Evolutionary conservation across 1,284 basidiomycete species (phyloP), one percentile per base, ranked within the genome.

Genomic region (Pholiota adiposa): DNA sequence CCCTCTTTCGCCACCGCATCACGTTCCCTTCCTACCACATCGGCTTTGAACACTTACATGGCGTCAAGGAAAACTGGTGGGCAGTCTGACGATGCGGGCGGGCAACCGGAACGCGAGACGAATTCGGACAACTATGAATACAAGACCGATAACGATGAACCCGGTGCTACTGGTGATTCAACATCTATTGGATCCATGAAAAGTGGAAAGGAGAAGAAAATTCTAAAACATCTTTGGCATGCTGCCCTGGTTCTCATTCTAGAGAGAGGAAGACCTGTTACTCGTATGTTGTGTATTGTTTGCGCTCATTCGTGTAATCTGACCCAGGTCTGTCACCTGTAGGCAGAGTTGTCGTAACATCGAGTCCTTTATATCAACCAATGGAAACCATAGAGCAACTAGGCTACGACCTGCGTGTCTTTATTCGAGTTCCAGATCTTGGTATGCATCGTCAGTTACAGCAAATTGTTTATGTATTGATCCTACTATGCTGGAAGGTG

Each of bases 301-400:
- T 19, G 6, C 21, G 8, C 7, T 55, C 5, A 49, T 4, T 18
- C 19, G 2, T 21, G 4, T 25, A 25, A 31, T 12, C n/a, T 44
- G 3, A 36, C 14, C 6, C 1, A 38, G 14, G 21, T 12, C 31
- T 41, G n/a, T 18, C 33, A 16, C n/a, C 18, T 9, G 29, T 29
- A 78, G 77, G 76, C 12, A 85, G 91, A 33, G 90, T 92, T 18
- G 79, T 93, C 12, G 93, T 92, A 34, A 87, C 92, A 0, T 92
- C 90, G 8, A 92, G 89, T 19, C 93, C 93, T 0, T 75, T 95
- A 34, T 90, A 92, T 72, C 90, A 93, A 68, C 88, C 92, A 27
- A 87, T 95, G 79, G 87, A 91, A 25, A 77, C 82, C 7, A 88
- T 92, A 27, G 83, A 89, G 65, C 80, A 84, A 54, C 77, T 94